Conservation (phyloP, 2,329 filamentous ascomycete genomes). For the Sarocladium oryzae region DNA sequence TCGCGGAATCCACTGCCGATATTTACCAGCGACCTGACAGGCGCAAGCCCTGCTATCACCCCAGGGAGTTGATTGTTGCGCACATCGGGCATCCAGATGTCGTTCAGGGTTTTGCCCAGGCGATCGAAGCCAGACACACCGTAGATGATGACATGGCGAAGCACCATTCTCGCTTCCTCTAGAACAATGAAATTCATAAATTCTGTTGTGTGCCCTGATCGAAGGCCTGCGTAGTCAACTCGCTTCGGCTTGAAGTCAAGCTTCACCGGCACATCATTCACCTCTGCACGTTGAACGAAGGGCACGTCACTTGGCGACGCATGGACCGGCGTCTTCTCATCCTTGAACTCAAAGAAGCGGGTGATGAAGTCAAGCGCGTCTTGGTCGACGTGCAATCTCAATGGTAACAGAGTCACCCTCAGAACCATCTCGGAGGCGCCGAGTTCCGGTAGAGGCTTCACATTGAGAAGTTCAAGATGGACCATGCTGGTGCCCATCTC, state of each 20-base stretch:
- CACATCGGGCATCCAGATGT: conserved; percentile 95
- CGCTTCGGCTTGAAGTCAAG: conserved; percentile 96
- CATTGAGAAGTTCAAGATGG: conserved; percentile 80
- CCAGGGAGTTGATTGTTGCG: conserved; percentile 81
- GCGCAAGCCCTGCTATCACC: conserved; percentile 81
- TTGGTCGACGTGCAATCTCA: conserved; percentile 92
- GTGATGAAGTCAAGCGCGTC: conserved; percentile 96
- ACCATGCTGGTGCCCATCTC: conserved; percentile 86
- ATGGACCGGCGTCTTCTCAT: conserved; percentile 54
- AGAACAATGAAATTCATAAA: conserved; percentile 98
- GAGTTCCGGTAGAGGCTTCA: conserved; percentile 76
- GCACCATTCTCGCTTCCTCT: conserved; percentile 77
- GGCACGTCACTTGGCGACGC: conserved; percentile 64
- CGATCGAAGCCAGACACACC: conserved; percentile 87
- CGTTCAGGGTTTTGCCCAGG: conserved; percentile 82
- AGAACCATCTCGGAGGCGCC: conserved; percentile 86
- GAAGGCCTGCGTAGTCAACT: conserved; percentile 89
- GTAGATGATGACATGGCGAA: conserved; percentile 87
- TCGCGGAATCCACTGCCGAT: conserved; percentile 83
- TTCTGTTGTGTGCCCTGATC: conserved; percentile 90
- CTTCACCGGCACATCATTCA: conserved; percentile 75
- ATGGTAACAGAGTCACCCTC: conserved; percentile 69
- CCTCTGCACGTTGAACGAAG: conserved; percentile 84
- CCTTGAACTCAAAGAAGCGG: conserved; percentile 96
- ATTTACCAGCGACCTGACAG: conserved; percentile 84